Evolutionary conservation across 345 rosid genomes (phyloP).

Genomic region (Leavenworthia alabamica): DNA sequence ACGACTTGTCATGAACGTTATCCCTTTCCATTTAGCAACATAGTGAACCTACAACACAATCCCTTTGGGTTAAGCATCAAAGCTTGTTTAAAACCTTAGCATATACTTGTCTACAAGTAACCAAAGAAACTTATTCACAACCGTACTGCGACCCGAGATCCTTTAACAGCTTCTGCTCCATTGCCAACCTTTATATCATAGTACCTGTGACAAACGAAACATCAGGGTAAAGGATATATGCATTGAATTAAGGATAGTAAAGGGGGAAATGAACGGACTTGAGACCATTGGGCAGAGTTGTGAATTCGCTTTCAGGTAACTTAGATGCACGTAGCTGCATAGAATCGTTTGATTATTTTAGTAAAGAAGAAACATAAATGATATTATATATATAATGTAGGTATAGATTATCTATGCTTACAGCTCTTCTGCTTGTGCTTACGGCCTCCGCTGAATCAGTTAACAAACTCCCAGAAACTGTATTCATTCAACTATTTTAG

Average conservation of each 20-base stretch:
- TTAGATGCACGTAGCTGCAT: conserved; percentile 80
- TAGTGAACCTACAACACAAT: conserved; percentile 64
- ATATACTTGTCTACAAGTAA: background rate
- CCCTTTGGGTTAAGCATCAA: conserved; percentile 5
- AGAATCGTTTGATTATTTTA: conserved; percentile 2
- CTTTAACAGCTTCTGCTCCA: conserved; percentile 73
- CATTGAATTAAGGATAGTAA: background rate
- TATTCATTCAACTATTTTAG: background rate
- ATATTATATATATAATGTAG: background rate
- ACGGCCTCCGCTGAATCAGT: conserved; percentile 68
- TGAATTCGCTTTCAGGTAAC: conserved; percentile 78
- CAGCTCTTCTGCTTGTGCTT: conserved; percentile 95
- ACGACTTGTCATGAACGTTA: conserved; percentile 96
- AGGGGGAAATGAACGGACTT: conserved; percentile 47
- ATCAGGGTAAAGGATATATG: no score
- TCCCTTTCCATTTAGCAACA: conserved; percentile 93
- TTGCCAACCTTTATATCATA: conserved; percentile 85
- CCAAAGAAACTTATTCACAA: conserved; percentile 42
- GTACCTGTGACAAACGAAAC: conserved; percentile 47
- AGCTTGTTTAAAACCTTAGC: background rate
- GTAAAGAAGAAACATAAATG: background rate
- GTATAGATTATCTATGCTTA: conserved; percentile 36
- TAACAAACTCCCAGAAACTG: conserved; percentile 45
- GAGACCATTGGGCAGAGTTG: conserved; percentile 73
- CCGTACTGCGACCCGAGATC: conserved; percentile 99